Evolutionary conservation across 306 rosid genomes (phyloP), one percentile per base, ranked within the genome.

Genomic region (Hippophae rhamnoides): DNA sequence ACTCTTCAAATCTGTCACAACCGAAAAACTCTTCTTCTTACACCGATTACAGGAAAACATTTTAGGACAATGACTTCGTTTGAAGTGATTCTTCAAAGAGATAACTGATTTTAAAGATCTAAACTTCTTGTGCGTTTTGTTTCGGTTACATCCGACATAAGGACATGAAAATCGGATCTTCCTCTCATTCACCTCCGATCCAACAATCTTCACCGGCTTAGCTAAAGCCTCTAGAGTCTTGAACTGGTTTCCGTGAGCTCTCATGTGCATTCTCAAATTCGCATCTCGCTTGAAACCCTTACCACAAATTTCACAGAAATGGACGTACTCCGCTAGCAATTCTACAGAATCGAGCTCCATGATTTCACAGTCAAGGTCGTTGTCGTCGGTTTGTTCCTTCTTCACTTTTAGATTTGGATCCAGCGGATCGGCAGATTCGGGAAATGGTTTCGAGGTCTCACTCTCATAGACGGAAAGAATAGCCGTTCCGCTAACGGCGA

Each of bases 201-300:
- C 49, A 5, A 1, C 0, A 8, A 0, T 23, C 5, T 61, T 72
- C 5, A 12, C 27, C 9, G 95, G 97, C 61, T 76, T 82, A 40
- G 85, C 83, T 8, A 87, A 60, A 0, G 95, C 95, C 65, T 90
- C 94, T 2, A 60, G 79, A 5, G 94, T 87, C 64, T 90, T 90
- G 83, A 81, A 87, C 61, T 54, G 75, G 57, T 87, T 73, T 7
- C 97, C 97, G 65, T 90, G 97, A 2, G 97, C 95, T 5, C 97
- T 73, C 97, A 82, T 90, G 66, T 90, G 97, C 95, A 90, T 87
- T 41, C 97, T 73, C 61, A 90, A 72, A 53, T 90, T 90, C 61
- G 97, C 97, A 43, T 90, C 97, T 1, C 97, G 90, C 67, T 79
- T 82, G 79, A 90, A 90, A 0, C 94, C 97, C 51, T 90, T 90